phyloP scores from a whole-genome alignment of 768 basidiomycete species.

The Pleurotus citrinopileatus region DNA sequence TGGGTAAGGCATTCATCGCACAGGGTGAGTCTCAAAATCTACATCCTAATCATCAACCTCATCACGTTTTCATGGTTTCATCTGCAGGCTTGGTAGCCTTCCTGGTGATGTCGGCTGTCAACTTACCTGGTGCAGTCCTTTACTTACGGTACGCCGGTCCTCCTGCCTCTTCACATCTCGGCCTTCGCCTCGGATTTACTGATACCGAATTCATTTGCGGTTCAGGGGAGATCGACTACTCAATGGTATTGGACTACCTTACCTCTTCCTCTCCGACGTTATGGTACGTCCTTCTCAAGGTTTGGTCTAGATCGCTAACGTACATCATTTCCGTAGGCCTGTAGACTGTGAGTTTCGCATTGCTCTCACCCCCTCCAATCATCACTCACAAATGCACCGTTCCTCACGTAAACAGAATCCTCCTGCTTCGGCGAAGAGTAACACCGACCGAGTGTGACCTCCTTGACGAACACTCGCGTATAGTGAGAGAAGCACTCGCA shows the following conservation, averaged over 20 bases:
- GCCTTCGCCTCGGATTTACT: no score
- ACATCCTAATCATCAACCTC: background rate
- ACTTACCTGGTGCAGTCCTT: conserved; percentile 15
- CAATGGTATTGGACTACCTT: conserved; percentile 18
- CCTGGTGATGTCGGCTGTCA: conserved; percentile 18
- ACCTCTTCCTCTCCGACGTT: conserved; percentile 19
- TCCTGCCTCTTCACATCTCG: background rate
- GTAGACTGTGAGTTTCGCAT: conserved; percentile 19
- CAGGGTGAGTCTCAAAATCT: conserved; percentile 15
- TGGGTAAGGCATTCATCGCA: conserved; percentile 20
- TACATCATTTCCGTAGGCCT: conserved; percentile 16
- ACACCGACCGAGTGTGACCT: conserved; percentile 16
- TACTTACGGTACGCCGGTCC: conserved; percentile 18
- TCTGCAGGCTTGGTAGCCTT: conserved; percentile 18
- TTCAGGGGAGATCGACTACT: conserved; percentile 14
- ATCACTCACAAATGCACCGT: no score
- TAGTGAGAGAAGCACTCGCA: conserved; percentile 18
- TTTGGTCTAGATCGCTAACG: background rate
- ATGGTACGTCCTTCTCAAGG: conserved; percentile 12
- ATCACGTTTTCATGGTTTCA: background rate
- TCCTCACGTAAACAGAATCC: conserved; percentile 13
- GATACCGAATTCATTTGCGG: no score
- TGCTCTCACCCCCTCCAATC: background rate
- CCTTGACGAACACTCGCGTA: conserved; percentile 15
- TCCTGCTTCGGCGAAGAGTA: conserved; percentile 18